phyloP scores from a whole-genome alignment of 176 grass and related monocot species.

The Musa schizocarpa region DNA sequence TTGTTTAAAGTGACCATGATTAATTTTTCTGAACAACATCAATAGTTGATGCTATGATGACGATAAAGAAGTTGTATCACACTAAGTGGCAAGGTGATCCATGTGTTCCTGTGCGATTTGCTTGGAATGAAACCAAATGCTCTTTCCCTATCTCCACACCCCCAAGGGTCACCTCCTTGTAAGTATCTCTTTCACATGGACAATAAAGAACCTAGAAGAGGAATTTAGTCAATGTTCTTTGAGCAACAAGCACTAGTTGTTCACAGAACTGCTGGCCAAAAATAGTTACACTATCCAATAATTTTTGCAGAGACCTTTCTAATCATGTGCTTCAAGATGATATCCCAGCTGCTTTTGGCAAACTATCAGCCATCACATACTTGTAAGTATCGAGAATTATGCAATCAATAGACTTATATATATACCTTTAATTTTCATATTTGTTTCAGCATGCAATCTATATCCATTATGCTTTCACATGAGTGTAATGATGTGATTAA shows the following conservation, averaged over 20 bases:
- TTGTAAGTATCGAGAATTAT: slow-evolving; percentile 3
- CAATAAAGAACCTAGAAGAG: background rate
- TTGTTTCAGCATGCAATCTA: background rate
- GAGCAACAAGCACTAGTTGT: background rate
- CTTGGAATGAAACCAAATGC: background rate
- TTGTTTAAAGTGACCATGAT: background rate
- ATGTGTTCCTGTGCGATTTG: background rate
- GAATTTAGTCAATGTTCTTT: background rate
- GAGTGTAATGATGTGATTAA: background rate
- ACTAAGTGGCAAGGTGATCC: background rate
- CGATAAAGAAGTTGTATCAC: background rate
- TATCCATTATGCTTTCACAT: background rate
- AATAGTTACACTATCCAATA: background rate
- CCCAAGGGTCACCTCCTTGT: background rate
- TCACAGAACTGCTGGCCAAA: no score
- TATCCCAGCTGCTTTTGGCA: background rate
- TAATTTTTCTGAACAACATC: background rate
- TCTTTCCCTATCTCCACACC: background rate
- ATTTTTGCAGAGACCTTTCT: slow-evolving; percentile 4
- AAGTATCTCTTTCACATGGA: background rate
- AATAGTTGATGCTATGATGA: slow-evolving; percentile 8
- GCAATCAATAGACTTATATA: no score
- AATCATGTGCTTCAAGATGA: background rate
- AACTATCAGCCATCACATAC: background rate
- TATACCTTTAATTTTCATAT: no score